Evolutionary conservation across 1,284 basidiomycete species (phyloP).

Genomic region (Trametes hirsuta): DNA sequence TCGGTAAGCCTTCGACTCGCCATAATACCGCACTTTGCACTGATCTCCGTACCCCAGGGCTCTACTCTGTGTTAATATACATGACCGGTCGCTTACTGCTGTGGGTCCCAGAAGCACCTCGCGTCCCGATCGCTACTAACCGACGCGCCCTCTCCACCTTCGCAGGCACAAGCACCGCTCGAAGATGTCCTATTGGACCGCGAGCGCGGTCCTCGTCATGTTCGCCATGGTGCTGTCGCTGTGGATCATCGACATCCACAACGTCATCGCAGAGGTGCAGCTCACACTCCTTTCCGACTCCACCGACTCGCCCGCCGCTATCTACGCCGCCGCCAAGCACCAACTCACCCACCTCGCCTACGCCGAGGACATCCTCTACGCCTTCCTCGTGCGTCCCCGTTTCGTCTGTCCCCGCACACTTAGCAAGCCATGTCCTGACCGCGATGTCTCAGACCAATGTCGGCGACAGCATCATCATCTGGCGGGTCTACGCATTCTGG

Average conservation of each 20-base stretch:
- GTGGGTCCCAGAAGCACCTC: neutral
- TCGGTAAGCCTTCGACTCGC: neutral
- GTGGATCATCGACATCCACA: conserved; percentile 23
- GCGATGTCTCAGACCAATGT: conserved; percentile 12
- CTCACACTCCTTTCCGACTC: conserved; percentile 6
- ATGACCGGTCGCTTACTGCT: neutral
- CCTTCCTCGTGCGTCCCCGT: conserved; percentile 14
- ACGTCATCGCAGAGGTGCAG: conserved; percentile 9
- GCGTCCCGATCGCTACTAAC: neutral
- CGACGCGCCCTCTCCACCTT: neutral
- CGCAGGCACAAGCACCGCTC: neutral
- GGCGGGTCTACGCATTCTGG: conserved; percentile 23
- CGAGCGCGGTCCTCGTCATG: conserved; percentile 13
- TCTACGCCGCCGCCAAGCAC: conserved; percentile 1
- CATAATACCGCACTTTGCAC: neutral
- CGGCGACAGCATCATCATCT: conserved; percentile 15
- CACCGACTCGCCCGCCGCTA: conserved; percentile 4
- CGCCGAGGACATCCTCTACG: conserved; percentile 15
- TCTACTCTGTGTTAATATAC: conserved; percentile 10
- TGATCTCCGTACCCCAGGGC: neutral
- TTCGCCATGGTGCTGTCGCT: conserved; percentile 14
- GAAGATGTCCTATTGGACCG: conserved; percentile 10
- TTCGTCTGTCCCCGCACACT: neutral
- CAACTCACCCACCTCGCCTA: conserved; percentile 3
- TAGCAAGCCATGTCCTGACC: too few relatives aligned